Conservation (phyloP, 306 rosid genomes). For the Trifolium subterraneum region DNA sequence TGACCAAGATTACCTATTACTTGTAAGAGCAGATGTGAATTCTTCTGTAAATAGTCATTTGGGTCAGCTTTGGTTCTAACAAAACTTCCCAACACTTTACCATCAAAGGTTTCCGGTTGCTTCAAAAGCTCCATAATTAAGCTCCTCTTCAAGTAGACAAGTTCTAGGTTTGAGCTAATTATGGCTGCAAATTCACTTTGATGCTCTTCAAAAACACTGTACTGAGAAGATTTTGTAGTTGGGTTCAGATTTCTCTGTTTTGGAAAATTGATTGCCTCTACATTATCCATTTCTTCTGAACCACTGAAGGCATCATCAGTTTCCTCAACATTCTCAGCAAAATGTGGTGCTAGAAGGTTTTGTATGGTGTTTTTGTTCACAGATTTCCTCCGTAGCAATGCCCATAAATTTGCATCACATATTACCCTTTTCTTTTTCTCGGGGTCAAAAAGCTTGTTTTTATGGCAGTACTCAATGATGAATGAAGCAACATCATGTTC, state of each 20-base stretch:
- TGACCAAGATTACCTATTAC: conserved; percentile 60
- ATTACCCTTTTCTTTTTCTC: conserved; percentile 60
- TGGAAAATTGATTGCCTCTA: conserved; percentile 28
- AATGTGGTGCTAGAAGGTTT: conserved; percentile 63
- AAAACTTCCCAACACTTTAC: conserved; percentile 72
- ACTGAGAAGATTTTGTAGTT: conserved; percentile 36
- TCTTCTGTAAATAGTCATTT: conserved; percentile 68
- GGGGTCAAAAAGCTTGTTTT: conserved; percentile 67
- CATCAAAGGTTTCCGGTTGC: conserved; percentile 57
- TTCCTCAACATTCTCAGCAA: conserved; percentile 61
- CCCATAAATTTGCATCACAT: conserved; percentile 59
- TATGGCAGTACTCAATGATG: conserved; percentile 60
- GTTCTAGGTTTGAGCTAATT: conserved; percentile 62
- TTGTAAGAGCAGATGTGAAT: conserved; percentile 66
- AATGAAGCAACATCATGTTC: conserved; percentile 65
- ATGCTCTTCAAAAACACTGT: conserved; percentile 38
- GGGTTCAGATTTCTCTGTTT: conserved; percentile 45
- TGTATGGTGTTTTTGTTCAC: conserved; percentile 54
- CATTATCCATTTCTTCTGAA: conserved; percentile 52
- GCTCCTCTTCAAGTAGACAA: conserved; percentile 73
- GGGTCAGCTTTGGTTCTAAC: conserved; percentile 72
- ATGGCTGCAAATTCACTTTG: conserved; percentile 63
- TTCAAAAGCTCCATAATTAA: conserved; percentile 65
- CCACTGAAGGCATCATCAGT: conserved; percentile 49
- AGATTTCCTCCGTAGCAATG: conserved; percentile 62